Evolutionary conservation across 2,329 filamentous ascomycete species (phyloP), one percentile per base, ranked within the genome.

Genomic region (Orbilia quercus): DNA sequence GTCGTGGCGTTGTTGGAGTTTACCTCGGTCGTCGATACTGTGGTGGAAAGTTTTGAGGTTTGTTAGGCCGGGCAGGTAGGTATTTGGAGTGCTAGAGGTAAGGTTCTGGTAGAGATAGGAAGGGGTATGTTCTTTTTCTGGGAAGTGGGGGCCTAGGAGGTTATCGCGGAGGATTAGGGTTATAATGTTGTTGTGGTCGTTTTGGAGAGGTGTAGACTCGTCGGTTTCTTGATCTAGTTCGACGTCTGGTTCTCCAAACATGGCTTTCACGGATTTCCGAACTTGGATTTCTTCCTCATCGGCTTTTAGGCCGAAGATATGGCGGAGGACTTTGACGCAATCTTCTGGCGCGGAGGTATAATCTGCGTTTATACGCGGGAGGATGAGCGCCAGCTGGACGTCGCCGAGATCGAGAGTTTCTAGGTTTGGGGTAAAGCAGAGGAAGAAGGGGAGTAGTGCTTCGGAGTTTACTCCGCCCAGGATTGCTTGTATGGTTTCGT

Each of bases 371-470:
- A 44, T 36, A 12, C 36, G 1, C 9, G 34, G 22, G 16, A 57
- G 12, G 11, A 57, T 22, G 20, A 57, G 14, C n/a, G 38, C 14
- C 11, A 25, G 38, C 7, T 20, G 53, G 1, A 66, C 44, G 5
- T 51, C 25, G 16, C 62, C 51, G 2, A 66, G 44, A 18, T 66
- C 44, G n/a, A 66, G n/a, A 1, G 2, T 34, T 28, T 44, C 31
- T 3, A 66, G 16, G 12, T 58, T 66, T n/a, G 51, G n/a, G 2
- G 62, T 66, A 16, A 66, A 51, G n/a, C 6, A 42, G 3, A 66
- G 22, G 1, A 66, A 44, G 1, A 66, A 44, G 14, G 51, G 51
- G 6, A 66, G 20, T 5, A 66, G n/a, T 18, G 62, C 51, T 44
- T 66, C 62, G 7, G 62, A 66, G 14, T 57, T 57, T 7, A 31